Conservation (phyloP, 495 filamentous ascomycete species). For the Baudoinia panamericana region DNA sequence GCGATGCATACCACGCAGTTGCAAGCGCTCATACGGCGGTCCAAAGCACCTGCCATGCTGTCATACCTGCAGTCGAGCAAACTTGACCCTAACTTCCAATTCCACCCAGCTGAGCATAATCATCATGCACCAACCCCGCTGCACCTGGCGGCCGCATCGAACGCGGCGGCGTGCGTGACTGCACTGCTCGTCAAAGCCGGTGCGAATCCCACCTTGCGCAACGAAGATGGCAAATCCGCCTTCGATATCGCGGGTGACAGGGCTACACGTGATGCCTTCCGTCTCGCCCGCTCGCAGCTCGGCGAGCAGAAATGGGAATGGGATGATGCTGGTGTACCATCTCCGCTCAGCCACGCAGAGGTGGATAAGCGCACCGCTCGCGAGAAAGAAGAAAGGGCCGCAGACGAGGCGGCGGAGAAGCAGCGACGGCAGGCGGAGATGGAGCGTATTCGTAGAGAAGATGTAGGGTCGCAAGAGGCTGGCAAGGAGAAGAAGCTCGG, state of each 20-base stretch:
- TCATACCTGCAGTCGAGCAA: slow-evolving; percentile 66
- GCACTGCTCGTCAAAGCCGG: slow-evolving; percentile 64
- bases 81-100: slow-evolving; percentile 54
- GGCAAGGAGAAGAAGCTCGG: slow-evolving; percentile 53
- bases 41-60: slow-evolving; percentile 74
- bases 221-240: slow-evolving; percentile 53
- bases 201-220: slow-evolving; percentile 60
- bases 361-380: slow-evolving; percentile 48
- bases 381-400: slow-evolving; percentile 41
- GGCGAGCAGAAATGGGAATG: slow-evolving; percentile 72
- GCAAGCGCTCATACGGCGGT: slow-evolving; percentile 75
- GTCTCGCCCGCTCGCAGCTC: slow-evolving; percentile 67
- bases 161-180: slow-evolving; percentile 55
- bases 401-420: slow-evolving; percentile 42
- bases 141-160: slow-evolving; percentile 68
- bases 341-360: slow-evolving; percentile 52
- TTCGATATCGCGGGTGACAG: slow-evolving; percentile 84
- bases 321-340: slow-evolving; percentile 58
- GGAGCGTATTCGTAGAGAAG: slow-evolving; percentile 30
- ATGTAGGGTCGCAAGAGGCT: slow-evolving; percentile 33
- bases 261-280: slow-evolving; percentile 79
- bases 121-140: slow-evolving; percentile 76
- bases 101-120: slow-evolving; percentile 60
- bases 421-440: slow-evolving; percentile 38
- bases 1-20: slow-evolving; percentile 74